Percentiles rank a stretch among this genome's conserved stretches.
Evolutionary conservation across 1,284 basidiomycete species (phyloP).

Genomic region (Rhodotorula sp.): DNA sequence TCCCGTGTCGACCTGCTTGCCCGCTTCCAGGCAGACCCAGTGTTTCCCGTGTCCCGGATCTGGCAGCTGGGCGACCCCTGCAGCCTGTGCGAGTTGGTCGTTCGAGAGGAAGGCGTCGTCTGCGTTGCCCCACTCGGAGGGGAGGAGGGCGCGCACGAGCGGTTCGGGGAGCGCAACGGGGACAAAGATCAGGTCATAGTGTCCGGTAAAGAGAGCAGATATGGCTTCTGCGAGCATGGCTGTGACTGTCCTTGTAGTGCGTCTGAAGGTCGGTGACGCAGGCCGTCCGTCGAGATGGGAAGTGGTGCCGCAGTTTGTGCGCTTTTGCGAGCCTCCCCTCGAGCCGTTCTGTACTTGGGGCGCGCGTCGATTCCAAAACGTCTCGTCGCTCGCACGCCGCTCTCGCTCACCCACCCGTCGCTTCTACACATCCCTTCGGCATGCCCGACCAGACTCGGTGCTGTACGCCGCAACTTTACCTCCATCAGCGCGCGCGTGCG

Average conservation of each 20-base stretch:
- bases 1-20: slow-evolving; percentile 26
- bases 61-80: not conserved
- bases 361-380: not conserved
- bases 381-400: not conserved
- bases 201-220: slow-evolving; percentile 19
- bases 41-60: slow-evolving; percentile 7
- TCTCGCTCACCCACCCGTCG: not conserved
- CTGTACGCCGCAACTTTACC: too few species aligned
- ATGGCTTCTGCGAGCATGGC: slow-evolving; percentile 14
- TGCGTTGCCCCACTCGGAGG: not conserved
- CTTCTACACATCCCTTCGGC: too few species aligned
- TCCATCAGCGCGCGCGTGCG: too few species aligned
- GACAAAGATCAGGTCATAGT: slow-evolving; percentile 19
- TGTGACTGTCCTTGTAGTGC: too few species aligned
- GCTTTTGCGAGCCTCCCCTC: not conserved
- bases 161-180: slow-evolving; percentile 21
- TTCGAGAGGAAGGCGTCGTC: slow-evolving; percentile 11
- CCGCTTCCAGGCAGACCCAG: slow-evolving; percentile 24
- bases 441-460: too few species aligned
- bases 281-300: not conserved
- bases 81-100: not conserved
- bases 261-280: not conserved
- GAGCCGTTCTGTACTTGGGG: not conserved
- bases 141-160: slow-evolving; percentile 24
- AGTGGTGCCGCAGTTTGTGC: not conserved